These are phyloP conservation scores for sunflower (Helianthus annuus) DNA, from an alignment of 129 eudicot species.

Conservation along the genomic window HanXRQr2.0-SUNRISE NC_035444.2:17529713-17530212, in stretches of 20 bases:
- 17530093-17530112: constrained; percentile 33
- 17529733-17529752: too few species aligned
- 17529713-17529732: too few species aligned
- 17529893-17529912: neutral
- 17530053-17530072: constrained; percentile 15
- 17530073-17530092: constrained; percentile 40
- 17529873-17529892: neutral
- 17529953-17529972: constrained; percentile 20
- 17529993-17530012: neutral
- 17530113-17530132: constrained; percentile 42
- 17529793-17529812: too few species aligned
- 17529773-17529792: too few species aligned
- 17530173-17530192: neutral
- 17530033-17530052: neutral
- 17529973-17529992: constrained; percentile 10
- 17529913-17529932: neutral
- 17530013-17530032: constrained; percentile 10
- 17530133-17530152: constrained; percentile 67
- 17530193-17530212: neutral
- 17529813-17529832: neutral
- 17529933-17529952: constrained; percentile 16
- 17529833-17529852: neutral
- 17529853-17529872: neutral
- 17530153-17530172: neutral
- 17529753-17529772: too few species aligned